Conservation (phyloP, 1,139 yeast species). For the Lodderomyces margitis region DNA sequence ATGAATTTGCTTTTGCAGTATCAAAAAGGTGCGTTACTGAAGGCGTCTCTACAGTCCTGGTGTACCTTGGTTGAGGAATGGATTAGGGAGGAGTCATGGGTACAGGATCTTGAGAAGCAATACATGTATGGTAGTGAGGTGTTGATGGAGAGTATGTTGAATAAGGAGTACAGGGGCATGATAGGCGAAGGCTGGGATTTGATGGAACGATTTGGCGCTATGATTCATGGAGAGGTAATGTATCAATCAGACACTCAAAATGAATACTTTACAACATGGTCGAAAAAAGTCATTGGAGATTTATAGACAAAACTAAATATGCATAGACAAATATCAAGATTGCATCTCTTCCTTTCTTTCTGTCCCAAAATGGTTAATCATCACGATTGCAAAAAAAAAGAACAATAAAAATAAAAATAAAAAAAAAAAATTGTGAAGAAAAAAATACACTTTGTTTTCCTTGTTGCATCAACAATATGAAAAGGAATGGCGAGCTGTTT, state of each 20-base stretch:
- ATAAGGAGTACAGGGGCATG: slow-evolving; percentile 28
- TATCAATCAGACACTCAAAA: slow-evolving; percentile 29
- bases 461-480: slow-evolving; percentile 7
- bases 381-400: slow-evolving; percentile 1
- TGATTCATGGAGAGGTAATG: slow-evolving; percentile 34
- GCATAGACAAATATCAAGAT: no score
- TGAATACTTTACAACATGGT: slow-evolving; percentile 35
- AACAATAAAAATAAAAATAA: neutral
- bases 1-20: slow-evolving; percentile 49
- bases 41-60: slow-evolving; percentile 50
- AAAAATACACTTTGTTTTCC: neutral
- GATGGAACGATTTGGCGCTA: slow-evolving; percentile 32
- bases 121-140: slow-evolving; percentile 32
- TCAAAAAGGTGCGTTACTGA: slow-evolving; percentile 53
- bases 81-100: slow-evolving; percentile 57
- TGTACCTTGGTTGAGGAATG: slow-evolving; percentile 51
- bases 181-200: slow-evolving; percentile 35
- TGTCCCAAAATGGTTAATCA: slow-evolving; percentile 4
- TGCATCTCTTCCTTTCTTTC: neutral
- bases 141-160: slow-evolving; percentile 17
- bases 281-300: slow-evolving; percentile 7
- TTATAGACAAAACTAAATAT: neutral
- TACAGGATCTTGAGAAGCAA: slow-evolving; percentile 39
- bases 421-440: neutral
- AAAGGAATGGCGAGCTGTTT: slow-evolving; percentile 18